Evolutionary conservation across 495 filamentous ascomycete species (phyloP).

Genomic region (Neurospora sublineolata): DNA sequence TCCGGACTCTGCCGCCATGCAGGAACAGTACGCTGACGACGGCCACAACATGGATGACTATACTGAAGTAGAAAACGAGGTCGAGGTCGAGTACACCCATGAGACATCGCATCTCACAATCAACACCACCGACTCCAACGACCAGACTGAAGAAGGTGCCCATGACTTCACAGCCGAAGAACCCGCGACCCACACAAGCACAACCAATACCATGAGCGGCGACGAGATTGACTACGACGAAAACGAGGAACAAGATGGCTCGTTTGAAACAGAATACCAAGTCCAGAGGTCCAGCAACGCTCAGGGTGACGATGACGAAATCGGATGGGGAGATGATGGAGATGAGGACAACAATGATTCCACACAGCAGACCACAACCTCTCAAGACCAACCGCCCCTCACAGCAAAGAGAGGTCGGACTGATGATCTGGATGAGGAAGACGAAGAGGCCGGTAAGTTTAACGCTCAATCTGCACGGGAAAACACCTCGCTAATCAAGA

Average conservation of each 20-base stretch:
- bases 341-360: conserved; percentile 15
- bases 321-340: conserved; percentile 34
- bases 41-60: conserved; percentile 1
- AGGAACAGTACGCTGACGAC: conserved; percentile 5
- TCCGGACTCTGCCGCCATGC: background rate
- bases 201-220: conserved; percentile 31
- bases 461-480: background rate
- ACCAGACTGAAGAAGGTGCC: background rate
- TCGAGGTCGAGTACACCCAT: background rate
- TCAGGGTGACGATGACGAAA: conserved; percentile 25
- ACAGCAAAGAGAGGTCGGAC: conserved; percentile 19
- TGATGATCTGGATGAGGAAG: conserved; percentile 20
- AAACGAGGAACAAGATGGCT: conserved; percentile 15
- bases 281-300: conserved; percentile 3
- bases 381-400: conserved; percentile 6
- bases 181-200: conserved; percentile 22
- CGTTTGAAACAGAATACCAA: conserved; percentile 3
- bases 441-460: conserved; percentile 31
- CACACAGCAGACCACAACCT: background rate
- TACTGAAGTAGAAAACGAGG: background rate
- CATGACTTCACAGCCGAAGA: background rate
- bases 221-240: conserved; percentile 41
- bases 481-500: conserved; percentile 15
- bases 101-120: conserved; percentile 1
- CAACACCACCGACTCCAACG: conserved; percentile 6